Base-by-base conservation (phyloP, 805 yeast species). In the Myxozyma neglecta region DNA sequence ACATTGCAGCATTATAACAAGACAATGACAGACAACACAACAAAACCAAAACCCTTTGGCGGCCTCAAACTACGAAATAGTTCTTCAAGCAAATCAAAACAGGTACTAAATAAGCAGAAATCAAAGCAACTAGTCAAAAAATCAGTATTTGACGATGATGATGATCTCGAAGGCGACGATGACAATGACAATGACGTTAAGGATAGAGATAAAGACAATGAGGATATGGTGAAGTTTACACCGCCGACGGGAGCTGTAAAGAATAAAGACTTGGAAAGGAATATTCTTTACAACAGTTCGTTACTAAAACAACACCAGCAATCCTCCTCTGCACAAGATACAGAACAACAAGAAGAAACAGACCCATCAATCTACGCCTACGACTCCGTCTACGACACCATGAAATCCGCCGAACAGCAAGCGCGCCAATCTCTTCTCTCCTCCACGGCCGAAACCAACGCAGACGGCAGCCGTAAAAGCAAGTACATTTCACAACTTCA, bases 381-480 rank as follows among this genome's bases (percentile, higher is more conserved):
- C 63, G 86, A 81, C 60, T 84, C 79, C 51, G 79, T 77, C 0
- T 79, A 78, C 59, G 85, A 81, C 45, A 70, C 72, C 3, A 76
- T 81, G 69, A 76, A 78, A 35, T 67, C 70, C 16, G 70, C 72
- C 18, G 67, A 70, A 47, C 37, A 52, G 20, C 34, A 43, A 16
- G 57, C 60, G 32, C 56, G 57, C 24, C 52, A 36, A 35, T 42
- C 18, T 16, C 40, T 39, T 13, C 36, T 52, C 37, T 39, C 42
- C 6, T 39, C 42, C 6, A 13, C 37, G 39, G 45, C 51, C 39
- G 59, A 60, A 65, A 55, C 53, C 57, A n/a, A 9, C 11, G 46
- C 42, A 56, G 63, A 56, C 56, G 54, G 40, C 6, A 43, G 43
- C 37, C 42, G 52, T 29, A 50, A 71, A 51, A 66, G 77, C 1